Base-by-base conservation (phyloP, 2,329 filamentous ascomycete species). In the Didymella pinodella region DNA sequence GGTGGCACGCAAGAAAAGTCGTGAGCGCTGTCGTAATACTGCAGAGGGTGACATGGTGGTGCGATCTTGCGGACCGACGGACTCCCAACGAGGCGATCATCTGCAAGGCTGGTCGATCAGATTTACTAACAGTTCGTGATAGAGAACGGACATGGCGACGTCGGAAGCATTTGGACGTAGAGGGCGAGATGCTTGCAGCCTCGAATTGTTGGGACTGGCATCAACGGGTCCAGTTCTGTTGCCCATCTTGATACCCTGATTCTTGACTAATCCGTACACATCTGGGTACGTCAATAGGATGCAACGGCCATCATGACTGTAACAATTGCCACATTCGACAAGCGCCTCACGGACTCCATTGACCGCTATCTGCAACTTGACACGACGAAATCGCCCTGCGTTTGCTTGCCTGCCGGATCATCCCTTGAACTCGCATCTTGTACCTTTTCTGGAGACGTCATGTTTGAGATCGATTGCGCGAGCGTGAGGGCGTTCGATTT, bases 371-470 rank as follows among this genome's bases (percentile, higher is more conserved):
- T 29, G 50, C 28, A 41, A 36, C 10, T 47, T n/a, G 45, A 46
- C 31, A 41, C 26, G 40, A 20, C 10, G 12, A 16, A 25, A 25
- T 43, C 31, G 32, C 50, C 56, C 50, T 59, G 46, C 40, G 20
- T 59, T 16, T 54, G 26, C 40, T 26, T 28, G 32, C 40, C 40
- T 20, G 34, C 26, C 49, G 16, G 32, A 49, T 49, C 46, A 45
- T 29, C 7, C 18, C 8, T 49, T 14, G 28, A 22, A 28, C n/a
- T 49, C n/a, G 28, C 32, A 47, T 28, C 7, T 46, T 10, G 46
- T 51, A 22, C 26, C 45, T 40, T 50, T 50, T 28, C 5, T 40
- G n/a, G 34, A 16, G 41, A 54, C 40, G 50, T 54, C 56, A 54
- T 54, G 26, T 59, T 54, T 28, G n/a, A 54, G 50, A 44, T 44